Evolutionary conservation across 805 yeast species (phyloP).

Genomic region (Kodamaea restingae): DNA sequence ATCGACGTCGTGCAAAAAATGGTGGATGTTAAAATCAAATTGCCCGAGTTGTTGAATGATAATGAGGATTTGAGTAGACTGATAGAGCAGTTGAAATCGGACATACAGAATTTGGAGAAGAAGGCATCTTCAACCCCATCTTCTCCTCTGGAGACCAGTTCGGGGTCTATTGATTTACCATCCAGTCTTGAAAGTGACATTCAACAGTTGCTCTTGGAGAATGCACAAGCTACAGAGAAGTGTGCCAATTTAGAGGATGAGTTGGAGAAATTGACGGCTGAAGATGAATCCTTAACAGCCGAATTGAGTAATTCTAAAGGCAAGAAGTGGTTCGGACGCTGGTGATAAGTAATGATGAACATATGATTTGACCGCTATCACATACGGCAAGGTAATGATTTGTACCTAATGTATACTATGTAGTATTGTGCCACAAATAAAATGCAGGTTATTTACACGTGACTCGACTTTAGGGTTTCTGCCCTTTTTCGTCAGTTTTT

Average conservation of each 20-base stretch:
- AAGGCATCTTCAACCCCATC: conserved; percentile 20
- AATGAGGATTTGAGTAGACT: conserved; percentile 54
- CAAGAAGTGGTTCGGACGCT: conserved; percentile 32
- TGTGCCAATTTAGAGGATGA: conserved; percentile 39
- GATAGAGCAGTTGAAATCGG: conserved; percentile 29
- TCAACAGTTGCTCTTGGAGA: conserved; percentile 30
- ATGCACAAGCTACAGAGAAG: conserved; percentile 37
- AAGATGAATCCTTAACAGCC: conserved; percentile 22
- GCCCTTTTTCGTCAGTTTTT: neutral
- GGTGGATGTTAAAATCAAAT: conserved; percentile 70
- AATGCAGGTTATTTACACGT: no score
- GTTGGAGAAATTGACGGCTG: conserved; percentile 21
- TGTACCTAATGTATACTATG: no score
- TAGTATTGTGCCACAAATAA: no score
- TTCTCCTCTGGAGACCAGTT: conserved; percentile 2
- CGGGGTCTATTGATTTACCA: conserved; percentile 22
- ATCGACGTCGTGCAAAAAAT: conserved; percentile 81
- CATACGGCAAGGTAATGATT: no score
- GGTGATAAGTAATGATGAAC: conserved; percentile 8
- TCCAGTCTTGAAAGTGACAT: conserved; percentile 34
- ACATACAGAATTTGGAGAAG: conserved; percentile 40
- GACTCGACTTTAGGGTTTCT: neutral
- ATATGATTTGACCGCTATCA: no score
- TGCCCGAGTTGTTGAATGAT: conserved; percentile 74
- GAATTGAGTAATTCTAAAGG: conserved; percentile 17